Percentiles rank a stretch among this genome's conserved stretches.
These are phyloP conservation scores for Leptographium galeiforme DNA, from an alignment of 2,329 filamentous ascomycete genomes.

Conservation along the genomic window DNA sequence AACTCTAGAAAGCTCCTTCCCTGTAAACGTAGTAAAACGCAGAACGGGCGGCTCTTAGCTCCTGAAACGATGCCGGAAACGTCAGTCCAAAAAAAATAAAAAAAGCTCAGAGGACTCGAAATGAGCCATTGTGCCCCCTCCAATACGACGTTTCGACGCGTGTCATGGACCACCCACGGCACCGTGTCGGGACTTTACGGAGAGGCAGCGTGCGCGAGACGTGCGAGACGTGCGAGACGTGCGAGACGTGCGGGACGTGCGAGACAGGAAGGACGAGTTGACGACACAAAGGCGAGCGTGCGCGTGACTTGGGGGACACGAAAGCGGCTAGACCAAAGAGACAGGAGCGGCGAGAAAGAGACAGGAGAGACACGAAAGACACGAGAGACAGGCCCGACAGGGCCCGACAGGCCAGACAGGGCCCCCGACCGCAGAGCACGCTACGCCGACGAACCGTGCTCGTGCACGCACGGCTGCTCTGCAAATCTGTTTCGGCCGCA, in stretches of 20 bases:
- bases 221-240: too few relatives aligned
- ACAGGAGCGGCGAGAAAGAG: too few relatives aligned
- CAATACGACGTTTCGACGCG: too few relatives aligned
- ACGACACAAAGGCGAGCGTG: background rate
- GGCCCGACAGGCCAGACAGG: too few relatives aligned
- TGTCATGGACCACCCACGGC: too few relatives aligned
- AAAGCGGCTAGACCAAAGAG: too few relatives aligned
- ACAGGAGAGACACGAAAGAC: too few relatives aligned
- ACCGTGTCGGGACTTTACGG: background rate
- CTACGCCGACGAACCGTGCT: background rate
- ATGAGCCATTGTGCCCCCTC: background rate
- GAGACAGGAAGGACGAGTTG: background rate
- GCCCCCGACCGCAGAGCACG: too few relatives aligned
- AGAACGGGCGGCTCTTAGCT: background rate
- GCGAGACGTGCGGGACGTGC: too few relatives aligned
- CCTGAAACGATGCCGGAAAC: background rate
- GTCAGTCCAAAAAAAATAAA: background rate
- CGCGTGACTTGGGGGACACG: background rate
- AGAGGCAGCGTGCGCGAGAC: too few relatives aligned
- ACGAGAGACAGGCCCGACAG: too few relatives aligned
- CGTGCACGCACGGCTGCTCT: background rate
- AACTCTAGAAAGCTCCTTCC: background rate
- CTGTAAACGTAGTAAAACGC: background rate
- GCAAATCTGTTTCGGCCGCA: slow-evolving; percentile 3
- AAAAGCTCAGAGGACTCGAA: background rate